Percentiles rank a stretch among this genome's conserved stretches.
phyloP scores from a whole-genome alignment of 2,329 filamentous ascomycete genomes.

The Pseudogymnoascus sp. region DNA sequence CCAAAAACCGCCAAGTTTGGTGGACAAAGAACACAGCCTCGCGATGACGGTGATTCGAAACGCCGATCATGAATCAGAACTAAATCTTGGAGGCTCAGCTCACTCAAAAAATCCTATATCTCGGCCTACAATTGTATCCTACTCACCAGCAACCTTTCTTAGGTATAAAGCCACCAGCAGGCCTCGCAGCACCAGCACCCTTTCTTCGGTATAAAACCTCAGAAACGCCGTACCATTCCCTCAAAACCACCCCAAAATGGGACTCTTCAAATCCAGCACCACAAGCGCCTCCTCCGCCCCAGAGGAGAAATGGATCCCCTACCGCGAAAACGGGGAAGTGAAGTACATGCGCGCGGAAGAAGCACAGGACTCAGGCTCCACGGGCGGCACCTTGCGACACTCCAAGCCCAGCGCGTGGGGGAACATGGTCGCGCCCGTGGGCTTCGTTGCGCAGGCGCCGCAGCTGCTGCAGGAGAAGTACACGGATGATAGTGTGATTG shows the following conservation, averaged over 20 bases:
- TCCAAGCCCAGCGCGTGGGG: constrained; percentile 14
- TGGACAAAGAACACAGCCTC: background rate
- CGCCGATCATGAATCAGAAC: background rate
- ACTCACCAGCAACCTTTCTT: background rate
- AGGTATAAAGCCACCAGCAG: background rate
- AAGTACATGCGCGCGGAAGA: constrained; percentile 10
- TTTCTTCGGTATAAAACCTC: background rate
- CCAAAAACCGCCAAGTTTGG: background rate
- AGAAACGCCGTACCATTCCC: background rate
- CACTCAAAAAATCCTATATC: background rate
- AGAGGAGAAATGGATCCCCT: background rate
- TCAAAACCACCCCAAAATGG: background rate
- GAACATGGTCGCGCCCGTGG: constrained; percentile 14
- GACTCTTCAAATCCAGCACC: background rate
- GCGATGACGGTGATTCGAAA: background rate
- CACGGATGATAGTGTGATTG: constrained; percentile 27
- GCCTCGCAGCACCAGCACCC: background rate
- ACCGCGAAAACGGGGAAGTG: background rate
- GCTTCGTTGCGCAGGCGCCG: constrained; percentile 16
- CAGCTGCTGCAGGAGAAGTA: constrained; percentile 22
- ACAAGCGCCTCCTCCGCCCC: background rate
- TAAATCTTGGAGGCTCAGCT: background rate
- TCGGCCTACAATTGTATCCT: too few relatives aligned
- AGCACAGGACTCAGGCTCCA: constrained; percentile 20
- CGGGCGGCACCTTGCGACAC: constrained; percentile 18